These are phyloP conservation scores for Funneliformis caledonium DNA, from an alignment of 371 early-diverging fungal genomes.

Conservation along the genomic window DNA sequence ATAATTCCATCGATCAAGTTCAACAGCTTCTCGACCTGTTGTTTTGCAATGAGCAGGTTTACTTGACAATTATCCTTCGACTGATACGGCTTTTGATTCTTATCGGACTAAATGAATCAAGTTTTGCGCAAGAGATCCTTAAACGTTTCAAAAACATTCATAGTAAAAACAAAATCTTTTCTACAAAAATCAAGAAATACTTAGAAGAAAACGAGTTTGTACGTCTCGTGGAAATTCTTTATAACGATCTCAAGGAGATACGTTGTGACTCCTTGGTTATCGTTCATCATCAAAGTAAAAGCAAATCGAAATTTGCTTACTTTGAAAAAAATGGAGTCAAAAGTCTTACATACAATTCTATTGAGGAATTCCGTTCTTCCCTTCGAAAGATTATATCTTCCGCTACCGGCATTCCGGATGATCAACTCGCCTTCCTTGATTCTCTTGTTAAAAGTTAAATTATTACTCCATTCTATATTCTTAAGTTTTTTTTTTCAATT, in stretches of 20 bases:
- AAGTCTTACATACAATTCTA: constrained; percentile 4
- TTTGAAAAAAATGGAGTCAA: background rate
- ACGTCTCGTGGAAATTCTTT: background rate
- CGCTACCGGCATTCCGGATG: too few relatives aligned
- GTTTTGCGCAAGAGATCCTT: background rate
- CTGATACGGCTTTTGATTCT: constrained; percentile 28
- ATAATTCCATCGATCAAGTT: background rate
- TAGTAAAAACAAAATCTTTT: background rate
- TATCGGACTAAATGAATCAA: constrained; percentile 15
- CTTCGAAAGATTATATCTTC: too few relatives aligned
- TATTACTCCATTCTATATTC: too few relatives aligned
- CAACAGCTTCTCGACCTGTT: too few relatives aligned
- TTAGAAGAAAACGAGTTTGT: background rate
- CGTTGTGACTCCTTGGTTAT: background rate
- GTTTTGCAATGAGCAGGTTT: background rate
- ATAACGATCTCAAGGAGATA: constrained; percentile 1
- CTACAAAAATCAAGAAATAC: background rate
- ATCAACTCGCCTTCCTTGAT: too few relatives aligned
- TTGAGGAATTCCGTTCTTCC: too few relatives aligned
- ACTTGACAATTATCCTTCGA: constrained; percentile 1
- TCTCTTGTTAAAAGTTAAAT: too few relatives aligned
- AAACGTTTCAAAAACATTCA: background rate
- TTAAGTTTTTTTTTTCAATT: too few relatives aligned
- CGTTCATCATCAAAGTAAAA: background rate
- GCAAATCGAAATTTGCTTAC: constrained; percentile 3